phyloP scores from a whole-genome alignment of 2,329 filamentous ascomycete genomes.

The Paraphoma chrysanthemicola region DNA sequence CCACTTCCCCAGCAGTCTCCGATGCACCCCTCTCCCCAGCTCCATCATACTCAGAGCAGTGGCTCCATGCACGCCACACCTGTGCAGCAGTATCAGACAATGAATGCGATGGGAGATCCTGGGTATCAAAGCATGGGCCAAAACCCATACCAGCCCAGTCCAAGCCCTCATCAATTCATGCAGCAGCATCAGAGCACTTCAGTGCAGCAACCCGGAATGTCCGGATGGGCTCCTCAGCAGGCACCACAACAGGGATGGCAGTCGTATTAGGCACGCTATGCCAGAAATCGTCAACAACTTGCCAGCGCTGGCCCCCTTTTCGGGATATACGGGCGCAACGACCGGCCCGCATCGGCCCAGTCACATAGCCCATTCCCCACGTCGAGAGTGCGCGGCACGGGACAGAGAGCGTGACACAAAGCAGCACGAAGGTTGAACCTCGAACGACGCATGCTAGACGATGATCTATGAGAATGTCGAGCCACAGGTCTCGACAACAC shows the following conservation, averaged over 20 bases:
- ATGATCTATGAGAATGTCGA: slow-evolving; percentile 16
- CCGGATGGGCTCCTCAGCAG: slow-evolving; percentile 57
- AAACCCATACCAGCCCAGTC: slow-evolving; percentile 58
- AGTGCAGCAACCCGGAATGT: slow-evolving; percentile 59
- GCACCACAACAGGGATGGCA: slow-evolving; percentile 52
- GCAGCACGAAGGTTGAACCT: too few relatives aligned
- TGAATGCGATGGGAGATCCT: slow-evolving; percentile 53
- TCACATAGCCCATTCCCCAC: too few relatives aligned
- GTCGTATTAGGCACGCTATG: slow-evolving; percentile 31
- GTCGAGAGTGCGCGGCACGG: too few relatives aligned
- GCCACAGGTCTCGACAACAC: slow-evolving; percentile 18
- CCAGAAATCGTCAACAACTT: not conserved
- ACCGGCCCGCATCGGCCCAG: too few relatives aligned
- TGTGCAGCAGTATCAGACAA: slow-evolving; percentile 55
- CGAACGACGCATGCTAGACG: slow-evolving; percentile 29
- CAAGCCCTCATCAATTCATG: slow-evolving; percentile 56
- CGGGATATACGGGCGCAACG: too few relatives aligned
- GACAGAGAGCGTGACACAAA: too few relatives aligned
- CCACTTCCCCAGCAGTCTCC: slow-evolving; percentile 57
- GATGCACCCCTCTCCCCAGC: slow-evolving; percentile 57
- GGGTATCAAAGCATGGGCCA: slow-evolving; percentile 56
- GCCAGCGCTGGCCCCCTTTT: too few relatives aligned
- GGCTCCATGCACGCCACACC: slow-evolving; percentile 52
- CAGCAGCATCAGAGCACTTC: slow-evolving; percentile 51
- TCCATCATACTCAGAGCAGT: slow-evolving; percentile 53